Evolutionary conservation across 768 basidiomycete species (phyloP), one percentile per base, ranked within the genome.

Genomic region (Trametes cingulata): DNA sequence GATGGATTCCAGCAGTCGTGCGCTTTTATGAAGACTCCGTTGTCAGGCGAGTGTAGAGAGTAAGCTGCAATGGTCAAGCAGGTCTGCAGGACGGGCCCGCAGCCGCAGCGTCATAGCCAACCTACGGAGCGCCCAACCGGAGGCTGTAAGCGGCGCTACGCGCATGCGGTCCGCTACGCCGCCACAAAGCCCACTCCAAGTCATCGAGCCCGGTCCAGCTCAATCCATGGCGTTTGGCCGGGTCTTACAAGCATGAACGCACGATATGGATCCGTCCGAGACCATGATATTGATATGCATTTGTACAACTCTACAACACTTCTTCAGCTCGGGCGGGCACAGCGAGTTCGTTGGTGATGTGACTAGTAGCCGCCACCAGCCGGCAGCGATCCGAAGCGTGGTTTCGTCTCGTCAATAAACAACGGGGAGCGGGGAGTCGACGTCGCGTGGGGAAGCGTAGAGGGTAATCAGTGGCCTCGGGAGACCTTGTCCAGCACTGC

Each of bases 401-500:
- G 59, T 49, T 46, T 42, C 39, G 35, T 57, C 50, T 53, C 55
- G 51, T 55, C 43, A 53, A 57, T 60, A 25, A 57, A 56, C 60
- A 66, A 52, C 51, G 37, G 43, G 48, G 58, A 43, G 13, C 51
- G 35, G 52, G 50, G 43, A 37, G 46, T 42, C n/a, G 19, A 36
- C 48, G 25, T 36, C 25, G 59, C 19, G 52, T 42, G 56, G n/a
- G 24, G 24, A 36, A 12, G 22, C 27, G 27, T 2, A 15, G 46
- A 29, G 27, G 14, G 8, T 29, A 39, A 53, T 68, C 61, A 68
- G 48, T 64, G 36, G 39, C 65, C 67, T 37, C 68, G 66, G 51
- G 53, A 56, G 37, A 65, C 69, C 63, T 72, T 73, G 22, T 70
- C 69, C 47, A 72, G 53, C 39, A 73, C 72, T 29, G 15, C 10